Evolutionary conservation across 2,329 filamentous ascomycete species (phyloP), one percentile per base, ranked within the genome.

Genomic region (Leptosphaerulina australis): DNA sequence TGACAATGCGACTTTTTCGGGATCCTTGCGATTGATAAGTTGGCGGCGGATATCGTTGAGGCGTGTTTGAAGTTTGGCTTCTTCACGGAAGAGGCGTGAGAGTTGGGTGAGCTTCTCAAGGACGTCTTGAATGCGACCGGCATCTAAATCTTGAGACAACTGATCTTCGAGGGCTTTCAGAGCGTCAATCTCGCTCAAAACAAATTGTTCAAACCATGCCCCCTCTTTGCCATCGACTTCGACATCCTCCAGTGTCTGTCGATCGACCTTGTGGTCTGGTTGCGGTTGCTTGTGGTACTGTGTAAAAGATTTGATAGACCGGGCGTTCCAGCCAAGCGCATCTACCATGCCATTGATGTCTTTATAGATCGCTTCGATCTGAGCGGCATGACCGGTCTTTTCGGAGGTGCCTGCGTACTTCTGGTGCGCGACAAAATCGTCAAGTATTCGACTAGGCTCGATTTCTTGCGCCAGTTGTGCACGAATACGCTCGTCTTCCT

Each of bases 301-400:
- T 33, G 92, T 73, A 62, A 82, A 87, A 0, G 79, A 76, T 15
- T 78, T 73, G 31, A 87, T 63, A 6, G 81, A 85, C 12, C 93
- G 83, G 5, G 89, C 85, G 68, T 97, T 97, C 39, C 97, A 81
- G 8, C 93, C 93, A 30, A 97, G 77, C 0, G 90, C 93, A 63
- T 97, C 91, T 33, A 99, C 86, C 94, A 97, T 99, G 10, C 89
- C 89, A 71, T 94, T 93, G 68, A 93, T 89, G 63, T 93, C 90
- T 34, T 88, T 83, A 69, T 90, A 94, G 41, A 81, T 66, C 41
- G 74, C 74, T 62, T 81, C 77, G 47, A 82, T 78, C 59, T 79
- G 73, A 20, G 74, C 77, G 21, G 75, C 70, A 34, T 71, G 64
- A 7, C 77, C 79, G 24, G 69, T 63, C 53, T 75, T 79, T 18